phyloP scores from a whole-genome alignment of 192 early-diverging fungal genomes.

The Cladochytrium replicatum region DNA sequence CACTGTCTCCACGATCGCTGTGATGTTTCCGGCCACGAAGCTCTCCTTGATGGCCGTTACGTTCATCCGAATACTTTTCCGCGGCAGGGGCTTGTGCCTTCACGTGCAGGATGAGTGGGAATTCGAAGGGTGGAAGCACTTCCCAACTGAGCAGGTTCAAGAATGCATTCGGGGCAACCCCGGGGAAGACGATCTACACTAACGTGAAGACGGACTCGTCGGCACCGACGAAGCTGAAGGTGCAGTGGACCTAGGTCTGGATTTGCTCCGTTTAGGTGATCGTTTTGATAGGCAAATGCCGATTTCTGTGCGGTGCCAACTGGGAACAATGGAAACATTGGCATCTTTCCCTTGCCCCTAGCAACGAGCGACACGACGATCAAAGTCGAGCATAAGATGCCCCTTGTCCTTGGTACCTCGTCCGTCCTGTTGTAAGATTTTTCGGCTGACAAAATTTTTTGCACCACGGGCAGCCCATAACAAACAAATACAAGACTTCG shows the following conservation, averaged over 20 bases:
- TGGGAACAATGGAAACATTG: constrained; percentile 4
- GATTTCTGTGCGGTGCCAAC: constrained; percentile 11
- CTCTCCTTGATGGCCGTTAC: too few relatives aligned
- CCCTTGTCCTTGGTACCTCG: constrained; percentile 10
- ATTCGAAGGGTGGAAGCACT: too few relatives aligned
- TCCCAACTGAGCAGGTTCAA: too few relatives aligned
- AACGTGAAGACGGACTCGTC: constrained; percentile 14
- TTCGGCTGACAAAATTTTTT: background rate
- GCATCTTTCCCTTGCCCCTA: constrained; percentile 12
- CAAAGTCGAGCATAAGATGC: constrained; percentile 1
- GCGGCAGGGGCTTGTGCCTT: too few relatives aligned
- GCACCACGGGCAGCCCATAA: constrained; percentile 3
- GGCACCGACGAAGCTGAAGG: constrained; percentile 12
- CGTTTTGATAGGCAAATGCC: constrained; percentile 3
- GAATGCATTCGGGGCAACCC: constrained; percentile 5
- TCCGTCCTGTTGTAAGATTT: background rate
- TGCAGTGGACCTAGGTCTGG: background rate
- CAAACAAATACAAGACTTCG: constrained; percentile 19
- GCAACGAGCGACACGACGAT: background rate
- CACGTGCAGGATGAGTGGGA: too few relatives aligned
- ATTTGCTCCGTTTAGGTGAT: background rate
- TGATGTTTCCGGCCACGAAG: too few relatives aligned
- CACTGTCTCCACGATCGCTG: too few relatives aligned
- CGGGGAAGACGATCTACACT: constrained; percentile 11
- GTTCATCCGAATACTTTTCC: too few relatives aligned